Percentiles rank a stretch among this genome's conserved stretches.
phyloP scores from a whole-genome alignment of 768 basidiomycete genomes.

The Termitomyces sp. region DNA sequence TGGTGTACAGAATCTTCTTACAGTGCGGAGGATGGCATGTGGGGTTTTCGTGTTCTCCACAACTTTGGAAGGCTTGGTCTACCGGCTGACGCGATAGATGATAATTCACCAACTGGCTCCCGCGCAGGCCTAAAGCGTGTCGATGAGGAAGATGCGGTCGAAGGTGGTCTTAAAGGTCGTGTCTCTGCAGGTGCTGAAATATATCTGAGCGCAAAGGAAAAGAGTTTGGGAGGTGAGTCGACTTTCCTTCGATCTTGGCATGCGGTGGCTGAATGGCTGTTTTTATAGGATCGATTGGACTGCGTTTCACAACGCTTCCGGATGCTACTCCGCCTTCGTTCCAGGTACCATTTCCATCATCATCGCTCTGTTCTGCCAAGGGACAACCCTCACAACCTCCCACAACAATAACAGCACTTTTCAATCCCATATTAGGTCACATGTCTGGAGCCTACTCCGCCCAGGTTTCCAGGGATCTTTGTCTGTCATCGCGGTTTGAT shows the following conservation, averaged over 20 bases:
- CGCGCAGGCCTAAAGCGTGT: slow-evolving; percentile 62
- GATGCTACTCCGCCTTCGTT: slow-evolving; percentile 68
- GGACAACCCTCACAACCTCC: slow-evolving; percentile 66
- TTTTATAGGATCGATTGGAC: slow-evolving; percentile 76
- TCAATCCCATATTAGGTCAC: slow-evolving; percentile 96
- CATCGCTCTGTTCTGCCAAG: slow-evolving; percentile 28
- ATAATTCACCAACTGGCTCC: slow-evolving; percentile 17
- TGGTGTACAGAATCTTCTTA: slow-evolving; percentile 94
- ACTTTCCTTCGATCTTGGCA: neutral
- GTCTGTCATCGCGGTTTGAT: slow-evolving; percentile 86
- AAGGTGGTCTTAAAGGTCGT: slow-evolving; percentile 85
- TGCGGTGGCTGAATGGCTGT: neutral
- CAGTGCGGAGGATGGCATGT: slow-evolving; percentile 93
- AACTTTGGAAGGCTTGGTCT: slow-evolving; percentile 78
- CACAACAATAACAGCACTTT: slow-evolving; percentile 89
- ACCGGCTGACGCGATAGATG: slow-evolving; percentile 26
- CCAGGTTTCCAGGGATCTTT: slow-evolving; percentile 77
- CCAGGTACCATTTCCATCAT: slow-evolving; percentile 36
- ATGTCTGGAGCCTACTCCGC: slow-evolving; percentile 89
- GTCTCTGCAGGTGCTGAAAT: slow-evolving; percentile 91
- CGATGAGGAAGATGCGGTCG: slow-evolving; percentile 91
- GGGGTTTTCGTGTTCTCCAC: slow-evolving; percentile 80
- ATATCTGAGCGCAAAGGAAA: slow-evolving; percentile 90
- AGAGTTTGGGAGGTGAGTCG: slow-evolving; percentile 83
- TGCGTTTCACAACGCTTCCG: slow-evolving; percentile 91